A percentile compares a stretch with the other conserved stretches of the same genome.
These are phyloP conservation scores for Hansfordia pulvinata DNA, from an alignment of 2,329 filamentous ascomycete species.

Conservation along the genomic window DNA sequence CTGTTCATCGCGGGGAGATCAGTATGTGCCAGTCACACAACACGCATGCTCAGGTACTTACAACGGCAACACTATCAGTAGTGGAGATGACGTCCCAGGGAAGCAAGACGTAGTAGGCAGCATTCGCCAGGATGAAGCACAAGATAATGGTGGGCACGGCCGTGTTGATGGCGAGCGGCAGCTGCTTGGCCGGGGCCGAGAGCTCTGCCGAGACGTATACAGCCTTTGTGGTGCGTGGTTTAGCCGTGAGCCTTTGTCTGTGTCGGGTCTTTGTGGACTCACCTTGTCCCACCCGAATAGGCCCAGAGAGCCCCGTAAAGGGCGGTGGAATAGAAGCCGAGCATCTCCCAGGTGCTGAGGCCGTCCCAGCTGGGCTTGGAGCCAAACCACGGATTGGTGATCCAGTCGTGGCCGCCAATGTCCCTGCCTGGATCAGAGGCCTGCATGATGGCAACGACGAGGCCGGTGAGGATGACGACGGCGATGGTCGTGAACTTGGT, in stretches of 20 bases:
- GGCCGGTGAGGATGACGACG: slow-evolving; percentile 31
- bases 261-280: slow-evolving; percentile 11
- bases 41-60: slow-evolving; percentile 19
- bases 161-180: slow-evolving; percentile 48
- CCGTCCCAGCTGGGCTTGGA: slow-evolving; percentile 33
- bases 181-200: slow-evolving; percentile 32
- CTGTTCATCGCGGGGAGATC: slow-evolving; percentile 15
- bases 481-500: slow-evolving; percentile 37
- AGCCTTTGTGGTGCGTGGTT: slow-evolving; percentile 21
- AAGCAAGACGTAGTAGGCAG: slow-evolving; percentile 48
- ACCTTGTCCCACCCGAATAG: slow-evolving; percentile 57
- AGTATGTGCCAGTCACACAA: background rate
- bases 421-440: slow-evolving; percentile 19
- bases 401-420: slow-evolving; percentile 36
- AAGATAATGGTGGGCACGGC: slow-evolving; percentile 44
- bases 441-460: slow-evolving; percentile 30
- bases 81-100: slow-evolving; percentile 44
- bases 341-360: slow-evolving; percentile 40
- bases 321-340: slow-evolving; percentile 46
- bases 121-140: slow-evolving; percentile 46
- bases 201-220: slow-evolving; percentile 42
- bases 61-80: slow-evolving; percentile 49
- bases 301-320: slow-evolving; percentile 51
- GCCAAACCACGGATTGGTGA: slow-evolving; percentile 38
- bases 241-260: background rate